Evolutionary conservation across 2,329 filamentous ascomycete genomes (phyloP), one percentile per base, ranked within the genome.

Genomic region (Hypoxylon sp.): DNA sequence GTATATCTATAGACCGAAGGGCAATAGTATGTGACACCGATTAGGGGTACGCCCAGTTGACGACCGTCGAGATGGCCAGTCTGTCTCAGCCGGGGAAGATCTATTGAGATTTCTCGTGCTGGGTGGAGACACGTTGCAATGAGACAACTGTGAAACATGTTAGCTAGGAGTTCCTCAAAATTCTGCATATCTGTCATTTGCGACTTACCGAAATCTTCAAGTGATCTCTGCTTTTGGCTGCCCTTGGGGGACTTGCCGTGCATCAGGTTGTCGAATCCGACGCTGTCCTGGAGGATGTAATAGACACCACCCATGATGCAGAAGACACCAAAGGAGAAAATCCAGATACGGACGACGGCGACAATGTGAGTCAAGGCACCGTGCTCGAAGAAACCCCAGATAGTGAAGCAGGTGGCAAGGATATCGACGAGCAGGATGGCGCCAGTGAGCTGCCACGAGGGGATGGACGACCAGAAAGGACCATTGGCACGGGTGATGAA

Each of bases 401-500:
- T 83, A 80, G 88, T 91, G 88, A 97, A 97, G 80, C 94, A 86
- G 42, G 93, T 97, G 71, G 94, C 93, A 65, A 97, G 82, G 74
- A 96, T 87, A 78, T 97, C 93, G 77, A 97, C 94, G 54, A 93
- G 73, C 52, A 96, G 79, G 72, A 97, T 94, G 71, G 94, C 94
- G 69, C 90, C 90, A 61, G 86, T 81, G 48, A 97, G 86, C 82
- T 97, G 92, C 92, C 93, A 94, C 68, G 93, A 97, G 67, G 94
- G 94, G 66, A 94, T 88, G 24, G 92, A 94, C 2, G 92, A 94
- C 93, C 93, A 97, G 87, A 97, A 95, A 60, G 93, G 93, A 77
- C 94, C 93, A 82, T 94, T 94, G 83, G 93, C 92, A 86, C 94
- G 93, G 72, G 94, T 97, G 83, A 97, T 95, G 86, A 97, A 97